Base-by-base conservation (phyloP, 208 protist genomes). In the Porcisia hertigi region DNA sequence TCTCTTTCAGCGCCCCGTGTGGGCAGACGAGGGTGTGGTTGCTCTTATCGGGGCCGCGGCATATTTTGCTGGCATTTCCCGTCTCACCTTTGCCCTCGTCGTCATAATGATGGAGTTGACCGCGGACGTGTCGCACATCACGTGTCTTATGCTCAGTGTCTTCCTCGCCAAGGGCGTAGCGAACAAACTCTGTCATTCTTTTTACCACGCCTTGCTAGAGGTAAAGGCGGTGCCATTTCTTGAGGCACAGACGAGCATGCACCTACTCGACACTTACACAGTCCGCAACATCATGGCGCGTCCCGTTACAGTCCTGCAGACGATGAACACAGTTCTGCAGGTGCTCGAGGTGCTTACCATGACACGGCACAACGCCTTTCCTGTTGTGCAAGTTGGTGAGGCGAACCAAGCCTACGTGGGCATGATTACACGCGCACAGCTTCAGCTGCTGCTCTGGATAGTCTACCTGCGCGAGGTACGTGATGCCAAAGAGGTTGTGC, bases 51-150 rank as follows among this genome's bases (percentile, higher is more conserved):
- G 94, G 23, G 88, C 92, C 14, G 88, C 91, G 0, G 82, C 88
- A 1, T 95, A 96, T 71, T 91, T 97, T 59, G 88, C 85, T 2
- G 94, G 93, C 58, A 90, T 97, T 39, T 94, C 91, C 7, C 89
- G 94, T 41, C 84, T 97, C 2, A 97, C 94, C 14, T 88, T 97
- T 49, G 92, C 91, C 3, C 80, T 97, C 16, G 86, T 91, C 41
- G 92, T 98, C 23, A 94, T 98, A 69, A 86, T 98, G 89, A 88
- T 97, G 83, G 94, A 98, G 77, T 54, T 96, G 45, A 94, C 93
- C 12, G 88, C 89, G n/a, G 92, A 96, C 66, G 78, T 98, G 18
- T 85, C 88, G 62, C 93, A 95, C 74, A 81, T 95, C 18, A 83
- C 95, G 14, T 93, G 91, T 67, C 79, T 98, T 23, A 98, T 97